Evolutionary conservation across 805 yeast genomes (phyloP).

Genomic region (Teunomyces stri): DNA sequence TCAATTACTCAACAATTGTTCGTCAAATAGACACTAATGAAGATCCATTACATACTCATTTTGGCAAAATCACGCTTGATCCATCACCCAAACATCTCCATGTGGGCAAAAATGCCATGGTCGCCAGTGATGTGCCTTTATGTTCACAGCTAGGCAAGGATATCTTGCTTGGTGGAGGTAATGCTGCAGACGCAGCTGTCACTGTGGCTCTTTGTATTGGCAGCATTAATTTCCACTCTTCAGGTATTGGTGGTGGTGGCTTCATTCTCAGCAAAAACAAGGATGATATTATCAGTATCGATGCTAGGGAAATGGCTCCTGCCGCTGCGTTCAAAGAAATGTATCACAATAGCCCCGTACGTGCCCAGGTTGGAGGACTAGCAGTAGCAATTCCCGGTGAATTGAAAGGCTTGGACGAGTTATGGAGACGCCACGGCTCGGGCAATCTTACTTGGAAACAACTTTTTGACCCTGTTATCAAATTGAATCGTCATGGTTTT

Average conservation of each 20-base stretch:
- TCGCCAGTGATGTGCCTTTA: slow-evolving; percentile 59
- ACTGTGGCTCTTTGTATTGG: slow-evolving; percentile 90
- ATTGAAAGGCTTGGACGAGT: slow-evolving; percentile 70
- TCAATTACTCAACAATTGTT: background rate
- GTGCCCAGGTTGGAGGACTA: slow-evolving; percentile 77
- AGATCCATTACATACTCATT: slow-evolving; percentile 1
- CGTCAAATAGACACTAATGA: background rate
- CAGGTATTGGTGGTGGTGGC: slow-evolving; percentile 95
- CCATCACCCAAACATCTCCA: slow-evolving; percentile 42
- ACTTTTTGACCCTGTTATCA: slow-evolving; percentile 71
- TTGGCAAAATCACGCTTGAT: slow-evolving; percentile 39
- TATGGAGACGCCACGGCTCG: slow-evolving; percentile 62
- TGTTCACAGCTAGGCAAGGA: slow-evolving; percentile 65
- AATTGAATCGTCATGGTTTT: slow-evolving; percentile 67
- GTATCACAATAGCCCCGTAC: slow-evolving; percentile 49
- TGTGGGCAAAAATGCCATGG: slow-evolving; percentile 53
- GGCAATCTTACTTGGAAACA: slow-evolving; percentile 72
- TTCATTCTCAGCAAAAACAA: slow-evolving; percentile 47
- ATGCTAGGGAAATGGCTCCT: slow-evolving; percentile 92
- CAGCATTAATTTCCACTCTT: slow-evolving; percentile 71
- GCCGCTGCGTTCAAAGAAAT: slow-evolving; percentile 56
- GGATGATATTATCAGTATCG: slow-evolving; percentile 57
- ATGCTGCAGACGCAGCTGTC: slow-evolving; percentile 92
- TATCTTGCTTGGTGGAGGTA: slow-evolving; percentile 58
- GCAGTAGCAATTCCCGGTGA: slow-evolving; percentile 93